These are phyloP conservation scores for Athelia psychrophila DNA, from an alignment of 1,284 basidiomycete genomes.

Conservation along the genomic window DNA sequence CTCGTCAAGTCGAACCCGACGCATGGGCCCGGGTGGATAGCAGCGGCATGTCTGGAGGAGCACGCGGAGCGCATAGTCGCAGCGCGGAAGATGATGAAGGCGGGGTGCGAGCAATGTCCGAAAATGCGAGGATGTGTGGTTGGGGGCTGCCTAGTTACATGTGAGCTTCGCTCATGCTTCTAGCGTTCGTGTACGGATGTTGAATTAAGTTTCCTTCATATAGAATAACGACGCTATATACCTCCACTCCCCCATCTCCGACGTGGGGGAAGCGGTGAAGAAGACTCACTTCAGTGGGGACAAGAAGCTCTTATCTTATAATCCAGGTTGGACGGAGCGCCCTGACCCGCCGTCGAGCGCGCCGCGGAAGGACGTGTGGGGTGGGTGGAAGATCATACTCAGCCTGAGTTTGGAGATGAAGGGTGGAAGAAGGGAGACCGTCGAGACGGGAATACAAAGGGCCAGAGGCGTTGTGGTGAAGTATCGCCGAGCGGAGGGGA, in stretches of 20 bases:
- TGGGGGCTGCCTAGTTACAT: constrained; percentile 93
- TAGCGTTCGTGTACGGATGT: constrained; percentile 1
- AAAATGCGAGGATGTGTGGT: constrained; percentile 97
- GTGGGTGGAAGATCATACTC: constrained; percentile 56
- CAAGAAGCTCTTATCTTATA: background rate
- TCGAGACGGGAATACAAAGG: constrained; percentile 54
- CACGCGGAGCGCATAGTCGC: constrained; percentile 96
- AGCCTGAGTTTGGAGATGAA: constrained; percentile 52
- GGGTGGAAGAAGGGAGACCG: constrained; percentile 43
- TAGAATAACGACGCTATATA: constrained; percentile 87
- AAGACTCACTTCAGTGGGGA: background rate
- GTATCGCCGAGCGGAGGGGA: constrained; percentile 28
- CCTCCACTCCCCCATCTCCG: no score
- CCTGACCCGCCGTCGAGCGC: background rate
- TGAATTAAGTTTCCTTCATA: constrained; percentile 5
- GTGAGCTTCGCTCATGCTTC: constrained; percentile 45
- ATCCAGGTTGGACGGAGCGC: no score
- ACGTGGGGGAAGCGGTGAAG: no score
- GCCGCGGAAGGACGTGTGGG: constrained; percentile 29
- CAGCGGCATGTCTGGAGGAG: constrained; percentile 93
- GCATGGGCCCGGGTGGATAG: constrained; percentile 98
- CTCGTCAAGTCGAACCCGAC: constrained; percentile 98
- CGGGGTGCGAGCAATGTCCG: constrained; percentile 94
- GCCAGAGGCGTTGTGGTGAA: constrained; percentile 54
- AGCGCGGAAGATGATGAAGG: constrained; percentile 91